Evolutionary conservation across 331 rosid species (phyloP), one percentile per base, ranked within the genome.

Genomic region (Cydonia oblonga): DNA sequence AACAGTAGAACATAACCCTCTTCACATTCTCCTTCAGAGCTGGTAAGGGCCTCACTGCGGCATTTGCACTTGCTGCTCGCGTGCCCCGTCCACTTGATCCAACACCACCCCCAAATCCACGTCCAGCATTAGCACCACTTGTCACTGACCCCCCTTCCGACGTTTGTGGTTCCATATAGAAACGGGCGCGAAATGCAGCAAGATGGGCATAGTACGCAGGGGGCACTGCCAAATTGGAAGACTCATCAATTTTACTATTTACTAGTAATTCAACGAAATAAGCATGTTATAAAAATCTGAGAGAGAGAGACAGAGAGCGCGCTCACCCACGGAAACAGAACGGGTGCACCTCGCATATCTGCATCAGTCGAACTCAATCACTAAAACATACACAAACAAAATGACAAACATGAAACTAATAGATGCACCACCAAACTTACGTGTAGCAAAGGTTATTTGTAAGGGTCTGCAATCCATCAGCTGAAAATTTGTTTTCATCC

Each of bases 181-280:
- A 95, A 10, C 99, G 92, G 26, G 97, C 99, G 5, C 97, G 82
- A 46, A 95, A 95, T 5, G 99, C 99, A 63, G 99, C 99, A 74
- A 95, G 80, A 61, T 95, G 99, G 0, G 99, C 99, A 54, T 95
- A 95, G 67, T 91, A 95, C 1, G 97, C 99, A n/a, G 99, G 99
- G 11, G 99, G 99, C 52, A 95, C 97, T 95, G 99, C 76, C 79
- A 74, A 62, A 74, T 8, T 5, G 53, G 68, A 70, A 8, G 1
- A 58, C 2, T 9, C 67, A 3, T 23, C 19, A 59, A 24, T 35
- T 57, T 57, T 20, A 58, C 38, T 9, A 38, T 9, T 71, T 22
- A 71, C 38, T 18, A 29, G 23, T 62, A 35, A 13, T 18, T 25
- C 8, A 11, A 5, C 10, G 33, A 68, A 33, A 64, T n/a, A 20